Evolutionary conservation across 208 protist genomes (phyloP).

Genomic region (Leishmania guyanensis): DNA sequence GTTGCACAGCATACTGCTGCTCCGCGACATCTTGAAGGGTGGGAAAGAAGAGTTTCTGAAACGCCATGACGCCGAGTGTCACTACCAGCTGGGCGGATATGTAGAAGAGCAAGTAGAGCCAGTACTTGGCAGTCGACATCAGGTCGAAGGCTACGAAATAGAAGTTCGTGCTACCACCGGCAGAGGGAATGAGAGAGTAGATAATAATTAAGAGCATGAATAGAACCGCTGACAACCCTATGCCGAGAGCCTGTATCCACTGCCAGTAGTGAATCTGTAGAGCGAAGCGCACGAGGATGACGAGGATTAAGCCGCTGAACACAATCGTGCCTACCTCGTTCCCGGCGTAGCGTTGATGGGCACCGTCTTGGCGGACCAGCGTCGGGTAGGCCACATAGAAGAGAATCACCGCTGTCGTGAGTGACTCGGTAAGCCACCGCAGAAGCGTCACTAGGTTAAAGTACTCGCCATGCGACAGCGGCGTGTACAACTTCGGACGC

Average conservation of each 20-base stretch:
- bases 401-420: constrained; percentile 60
- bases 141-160: constrained; percentile 80
- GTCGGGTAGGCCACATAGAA: constrained; percentile 74
- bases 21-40: constrained; percentile 64
- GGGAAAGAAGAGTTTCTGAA: constrained; percentile 63
- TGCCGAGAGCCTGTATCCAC: constrained; percentile 62
- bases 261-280: constrained; percentile 82
- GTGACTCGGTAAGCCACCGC: constrained; percentile 65
- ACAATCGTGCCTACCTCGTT: constrained; percentile 60
- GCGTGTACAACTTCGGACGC: constrained; percentile 76
- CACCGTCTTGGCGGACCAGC: constrained; percentile 25
- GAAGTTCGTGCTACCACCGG: constrained; percentile 55
- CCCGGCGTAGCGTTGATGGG: constrained; percentile 49
- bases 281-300: constrained; percentile 68
- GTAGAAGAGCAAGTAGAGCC: constrained; percentile 74
- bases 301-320: constrained; percentile 68
- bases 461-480: constrained; percentile 72
- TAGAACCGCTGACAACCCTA: constrained; percentile 54
- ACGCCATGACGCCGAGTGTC: constrained; percentile 53
- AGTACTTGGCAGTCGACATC: constrained; percentile 67
- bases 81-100: constrained; percentile 49
- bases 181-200: constrained; percentile 61
- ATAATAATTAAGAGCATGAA: constrained; percentile 54
- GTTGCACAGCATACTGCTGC: constrained; percentile 39
- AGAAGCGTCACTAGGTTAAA: constrained; percentile 56